Evolutionary conservation across 2,329 filamentous ascomycete genomes (phyloP).

Genomic region (Microcyclospora pomicola): DNA sequence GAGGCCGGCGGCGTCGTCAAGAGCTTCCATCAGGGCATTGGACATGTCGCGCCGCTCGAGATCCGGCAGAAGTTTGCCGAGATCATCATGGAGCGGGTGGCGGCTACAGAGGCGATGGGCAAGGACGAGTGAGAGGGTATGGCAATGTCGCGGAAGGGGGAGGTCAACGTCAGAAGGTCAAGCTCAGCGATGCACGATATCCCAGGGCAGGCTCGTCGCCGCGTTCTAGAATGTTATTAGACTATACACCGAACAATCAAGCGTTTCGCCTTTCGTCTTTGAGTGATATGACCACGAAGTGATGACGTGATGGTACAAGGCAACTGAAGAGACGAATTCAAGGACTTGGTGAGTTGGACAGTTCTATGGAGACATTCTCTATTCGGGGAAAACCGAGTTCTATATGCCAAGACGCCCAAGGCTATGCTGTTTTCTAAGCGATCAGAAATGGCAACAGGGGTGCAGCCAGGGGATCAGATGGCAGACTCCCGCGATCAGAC

Average conservation of each 20-base stretch:
- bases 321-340: neutral
- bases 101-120: slow-evolving; percentile 31
- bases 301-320: neutral
- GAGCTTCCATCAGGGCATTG: slow-evolving; percentile 53
- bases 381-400: neutral
- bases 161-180: too few relatives aligned
- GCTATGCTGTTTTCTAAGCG: neutral
- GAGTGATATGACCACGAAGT: too few relatives aligned
- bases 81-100: slow-evolving; percentile 45
- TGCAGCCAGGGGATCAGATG: neutral
- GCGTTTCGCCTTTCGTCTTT: too few relatives aligned
- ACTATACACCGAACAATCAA: too few relatives aligned
- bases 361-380: neutral
- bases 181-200: too few relatives aligned
- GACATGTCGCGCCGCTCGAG: slow-evolving; percentile 65
- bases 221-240: too few relatives aligned
- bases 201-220: too few relatives aligned
- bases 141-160: too few relatives aligned
- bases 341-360: neutral
- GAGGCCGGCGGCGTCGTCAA: slow-evolving; percentile 37
- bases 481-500: too few relatives aligned
- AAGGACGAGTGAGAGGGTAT: neutral
- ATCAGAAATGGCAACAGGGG: neutral
- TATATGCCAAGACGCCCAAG: neutral
- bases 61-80: slow-evolving; percentile 53